Conservation (phyloP, 2,329 filamentous ascomycete species). For the Apiospora sp. region DNA sequence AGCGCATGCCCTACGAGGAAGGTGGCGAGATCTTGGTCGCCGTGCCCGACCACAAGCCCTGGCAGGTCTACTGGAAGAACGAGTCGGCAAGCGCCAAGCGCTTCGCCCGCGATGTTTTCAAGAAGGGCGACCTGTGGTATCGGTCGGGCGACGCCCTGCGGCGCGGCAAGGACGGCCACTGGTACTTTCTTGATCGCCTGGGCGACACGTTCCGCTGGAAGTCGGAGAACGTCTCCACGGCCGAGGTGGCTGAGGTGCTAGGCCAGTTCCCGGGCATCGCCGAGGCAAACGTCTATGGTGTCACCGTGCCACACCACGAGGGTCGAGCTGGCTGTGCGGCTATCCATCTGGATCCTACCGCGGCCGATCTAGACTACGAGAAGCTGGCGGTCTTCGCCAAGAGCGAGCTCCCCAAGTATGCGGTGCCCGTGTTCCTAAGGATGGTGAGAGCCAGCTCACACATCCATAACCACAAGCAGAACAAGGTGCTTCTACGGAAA, state of each 20-base stretch:
- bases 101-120: slow-evolving; percentile 66
- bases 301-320: slow-evolving; percentile 45
- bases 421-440: slow-evolving; percentile 48
- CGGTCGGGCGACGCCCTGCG: slow-evolving; percentile 69
- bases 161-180: slow-evolving; percentile 64
- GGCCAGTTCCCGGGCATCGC: slow-evolving; percentile 44
- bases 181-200: slow-evolving; percentile 70
- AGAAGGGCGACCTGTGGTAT: slow-evolving; percentile 70
- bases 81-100: slow-evolving; percentile 69
- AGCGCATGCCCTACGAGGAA: slow-evolving; percentile 65
- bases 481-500: slow-evolving; percentile 46
- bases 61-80: slow-evolving; percentile 70
- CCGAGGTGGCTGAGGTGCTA: slow-evolving; percentile 47
- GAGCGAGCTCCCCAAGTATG: slow-evolving; percentile 45
- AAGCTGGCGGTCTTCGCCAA: slow-evolving; percentile 43
- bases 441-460: slow-evolving; percentile 45
- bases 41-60: slow-evolving; percentile 58
- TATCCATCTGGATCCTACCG: slow-evolving; percentile 43
- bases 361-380: slow-evolving; percentile 41
- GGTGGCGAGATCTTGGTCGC: slow-evolving; percentile 76
- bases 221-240: slow-evolving; percentile 48
- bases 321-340: slow-evolving; percentile 46
- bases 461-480: slow-evolving; percentile 49
- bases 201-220: slow-evolving; percentile 75
- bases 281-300: slow-evolving; percentile 48